Conservation (phyloP, 2,329 filamentous ascomycete genomes). For the Talaromyces sp. region DNA sequence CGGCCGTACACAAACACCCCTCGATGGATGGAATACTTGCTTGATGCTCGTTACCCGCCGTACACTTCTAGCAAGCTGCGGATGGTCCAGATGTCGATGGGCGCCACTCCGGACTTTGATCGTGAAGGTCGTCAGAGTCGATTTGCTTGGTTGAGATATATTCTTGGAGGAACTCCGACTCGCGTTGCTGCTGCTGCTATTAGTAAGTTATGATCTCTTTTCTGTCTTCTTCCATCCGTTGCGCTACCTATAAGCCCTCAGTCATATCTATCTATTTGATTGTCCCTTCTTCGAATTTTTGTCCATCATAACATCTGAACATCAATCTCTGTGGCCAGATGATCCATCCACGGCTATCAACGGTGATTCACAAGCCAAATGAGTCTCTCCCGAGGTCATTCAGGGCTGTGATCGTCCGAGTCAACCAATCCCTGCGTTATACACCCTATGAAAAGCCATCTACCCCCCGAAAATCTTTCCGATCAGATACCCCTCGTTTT, state of each 20-base stretch:
- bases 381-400: background rate
- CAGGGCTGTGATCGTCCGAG: background rate
- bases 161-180: constrained; percentile 37
- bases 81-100: constrained; percentile 46
- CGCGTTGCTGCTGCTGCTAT: constrained; percentile 34
- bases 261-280: background rate
- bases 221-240: background rate
- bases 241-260: background rate
- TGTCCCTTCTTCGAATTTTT: constrained; percentile 2
- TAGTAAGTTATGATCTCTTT: constrained; percentile 31
- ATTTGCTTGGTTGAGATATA: constrained; percentile 35
- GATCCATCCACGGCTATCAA: constrained; percentile 8
- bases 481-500: too few species aligned
- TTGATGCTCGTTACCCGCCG: constrained; percentile 57
- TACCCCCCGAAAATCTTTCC: too few species aligned
- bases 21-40: constrained; percentile 54
- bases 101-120: constrained; percentile 57
- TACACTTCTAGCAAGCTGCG: constrained; percentile 47
- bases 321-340: constrained; percentile 7
- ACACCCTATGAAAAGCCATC: background rate
- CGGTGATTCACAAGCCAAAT: constrained; percentile 7
- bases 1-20: constrained; percentile 56
- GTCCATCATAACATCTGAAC: constrained; percentile 9
- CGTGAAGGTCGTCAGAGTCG: constrained; percentile 46
- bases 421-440: background rate